Evolutionary conservation across 495 filamentous ascomycete species (phyloP).

Genomic region (Penicillium diatomitis): DNA sequence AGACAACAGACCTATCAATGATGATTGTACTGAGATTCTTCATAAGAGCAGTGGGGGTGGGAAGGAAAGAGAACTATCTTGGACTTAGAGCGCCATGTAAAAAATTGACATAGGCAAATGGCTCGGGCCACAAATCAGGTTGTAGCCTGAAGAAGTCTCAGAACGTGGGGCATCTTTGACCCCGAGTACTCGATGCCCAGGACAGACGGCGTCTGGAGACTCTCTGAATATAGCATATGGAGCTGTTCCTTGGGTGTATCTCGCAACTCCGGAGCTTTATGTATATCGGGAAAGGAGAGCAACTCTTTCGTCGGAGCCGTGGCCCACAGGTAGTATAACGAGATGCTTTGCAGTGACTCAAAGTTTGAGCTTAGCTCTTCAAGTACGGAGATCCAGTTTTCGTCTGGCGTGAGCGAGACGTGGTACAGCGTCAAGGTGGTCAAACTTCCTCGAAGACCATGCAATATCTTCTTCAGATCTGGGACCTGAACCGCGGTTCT

Average conservation of each 20-base stretch:
- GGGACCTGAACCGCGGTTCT: constrained; percentile 8
- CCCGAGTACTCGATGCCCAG: constrained; percentile 21
- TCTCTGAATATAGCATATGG: constrained; percentile 15
- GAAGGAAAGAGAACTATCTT: no score
- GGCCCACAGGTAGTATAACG: constrained; percentile 19
- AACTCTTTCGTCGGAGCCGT: constrained; percentile 10
- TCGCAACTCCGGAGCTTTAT: constrained; percentile 5
- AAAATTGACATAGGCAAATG: no score
- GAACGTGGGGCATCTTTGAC: constrained; percentile 11
- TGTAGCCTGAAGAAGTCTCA: constrained; percentile 10
- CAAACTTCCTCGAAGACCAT: constrained; percentile 5
- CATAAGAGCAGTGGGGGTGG: no score
- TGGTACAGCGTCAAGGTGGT: constrained; percentile 13
- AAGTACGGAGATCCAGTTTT: constrained; percentile 11
- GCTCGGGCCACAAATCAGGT: neutral
- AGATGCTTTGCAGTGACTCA: constrained; percentile 7
- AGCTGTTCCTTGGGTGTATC: constrained; percentile 5
- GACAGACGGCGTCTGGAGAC: constrained; percentile 6
- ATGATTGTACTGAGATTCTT: no score
- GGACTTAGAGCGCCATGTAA: neutral
- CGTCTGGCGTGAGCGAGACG: constrained; percentile 10
- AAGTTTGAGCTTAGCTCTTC: constrained; percentile 8
- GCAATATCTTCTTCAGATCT: constrained; percentile 13
- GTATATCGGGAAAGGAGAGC: constrained; percentile 14
- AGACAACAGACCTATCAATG: no score